Evolutionary conservation across 306 rosid species (phyloP).

Genomic region (Quercus ilex): DNA sequence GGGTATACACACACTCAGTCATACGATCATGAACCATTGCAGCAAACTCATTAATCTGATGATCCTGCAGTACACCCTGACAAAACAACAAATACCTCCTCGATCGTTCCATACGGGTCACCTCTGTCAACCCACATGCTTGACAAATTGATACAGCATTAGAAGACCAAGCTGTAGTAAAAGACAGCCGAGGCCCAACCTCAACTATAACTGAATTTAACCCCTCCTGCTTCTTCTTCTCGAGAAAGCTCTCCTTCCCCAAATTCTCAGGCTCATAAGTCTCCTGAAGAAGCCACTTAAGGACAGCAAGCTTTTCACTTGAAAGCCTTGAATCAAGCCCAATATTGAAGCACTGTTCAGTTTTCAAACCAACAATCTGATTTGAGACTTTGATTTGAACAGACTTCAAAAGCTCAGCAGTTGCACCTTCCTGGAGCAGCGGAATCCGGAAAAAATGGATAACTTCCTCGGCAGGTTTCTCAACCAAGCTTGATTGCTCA

Average conservation of each 20-base stretch:
- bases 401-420: conserved; percentile 61
- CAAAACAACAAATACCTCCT: conserved; percentile 74
- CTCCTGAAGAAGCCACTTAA: conserved; percentile 85
- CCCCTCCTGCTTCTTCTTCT: conserved; percentile 63
- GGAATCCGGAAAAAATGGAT: conserved; percentile 68
- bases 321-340: conserved; percentile 56
- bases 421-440: conserved; percentile 65
- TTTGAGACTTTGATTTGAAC: conserved; percentile 63
- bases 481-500: conserved; percentile 37
- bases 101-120: conserved; percentile 78
- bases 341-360: conserved; percentile 78
- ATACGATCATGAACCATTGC: conserved; percentile 80
- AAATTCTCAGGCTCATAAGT: conserved; percentile 85
- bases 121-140: conserved; percentile 87
- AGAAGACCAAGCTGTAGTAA: conserved; percentile 91
- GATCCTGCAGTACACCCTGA: conserved; percentile 39
- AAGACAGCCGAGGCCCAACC: conserved; percentile 90
- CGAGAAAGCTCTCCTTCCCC: conserved; percentile 75
- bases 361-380: conserved; percentile 65
- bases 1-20: conserved; percentile 80
- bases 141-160: conserved; percentile 85
- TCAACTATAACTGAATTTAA: conserved; percentile 55
- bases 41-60: conserved; percentile 64
- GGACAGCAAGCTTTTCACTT: conserved; percentile 42
- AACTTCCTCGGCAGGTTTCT: conserved; percentile 50